Base-by-base conservation (phyloP, 2,329 filamentous ascomycete species). In the Colletotrichum tofieldiae region DNA sequence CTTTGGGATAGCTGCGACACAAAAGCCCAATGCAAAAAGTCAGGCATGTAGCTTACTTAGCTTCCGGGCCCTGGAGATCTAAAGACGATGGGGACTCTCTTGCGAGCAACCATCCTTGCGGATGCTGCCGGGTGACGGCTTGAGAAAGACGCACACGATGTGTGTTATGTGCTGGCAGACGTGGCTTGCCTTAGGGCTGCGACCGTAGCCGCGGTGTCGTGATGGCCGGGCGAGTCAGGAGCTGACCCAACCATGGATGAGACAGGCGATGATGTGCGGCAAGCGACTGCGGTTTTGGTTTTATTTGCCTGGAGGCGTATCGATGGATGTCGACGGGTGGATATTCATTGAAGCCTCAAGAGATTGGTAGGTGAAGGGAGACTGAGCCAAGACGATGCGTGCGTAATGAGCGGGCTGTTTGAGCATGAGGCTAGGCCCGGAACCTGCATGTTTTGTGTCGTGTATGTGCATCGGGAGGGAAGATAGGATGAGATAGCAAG, bases 141-240 rank as follows among this genome's bases (percentile, higher is more conserved):
- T 29, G 52, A 47, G 54, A 66, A 16, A 47, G 16, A 18, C 49
- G 49, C 49, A 26, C 20, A n/a, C 45, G 32, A 39, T 45, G 29
- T 39, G 29, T 47, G 58, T 35, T 45, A 66, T 74, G 65, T 41
- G 73, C 43, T 74, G 58, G 70, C 70, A 73, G 61, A 52, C 61
- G 58, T 70, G 73, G 70, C 70, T 70, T 73, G 73, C 55, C 65
- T 72, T 69, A 71, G 70, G 65, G 60, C 65, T 71, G 45, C 58
- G 45, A 67, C 70, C 55, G 54, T 66, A 61, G 49, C 59, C 43
- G 58, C 51, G 51, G 59, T 63, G 67, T 55, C 47, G 35, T 49
- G 61, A 49, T 35, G 35, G 55, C 32, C 47, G 39, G 67, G 55
- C 67, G 63, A 71, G 67, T 71, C 67, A 71, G 67, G 54, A 47